A percentile compares a stretch with the other conserved stretches of the same genome.
phyloP scores from a whole-genome alignment of 257 asterid genomes.

The Catharanthus roseus region DNA sequence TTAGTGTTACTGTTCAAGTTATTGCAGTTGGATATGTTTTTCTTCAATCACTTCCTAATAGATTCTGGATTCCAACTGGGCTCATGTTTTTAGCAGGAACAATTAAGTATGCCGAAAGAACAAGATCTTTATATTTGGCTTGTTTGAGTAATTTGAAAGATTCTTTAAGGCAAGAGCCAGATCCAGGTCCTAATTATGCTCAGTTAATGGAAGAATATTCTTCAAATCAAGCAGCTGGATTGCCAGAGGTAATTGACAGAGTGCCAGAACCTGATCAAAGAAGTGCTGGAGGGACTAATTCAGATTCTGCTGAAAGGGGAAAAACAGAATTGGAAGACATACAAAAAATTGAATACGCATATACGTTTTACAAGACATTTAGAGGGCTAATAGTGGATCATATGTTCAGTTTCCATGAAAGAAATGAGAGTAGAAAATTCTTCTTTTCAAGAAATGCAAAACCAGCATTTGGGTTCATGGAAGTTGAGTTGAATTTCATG shows the following conservation, averaged over 20 bases:
- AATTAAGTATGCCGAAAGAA: conserved; percentile 39
- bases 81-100: conserved; percentile 26
- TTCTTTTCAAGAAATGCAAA: not conserved
- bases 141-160: conserved; percentile 23
- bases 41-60: conserved; percentile 25
- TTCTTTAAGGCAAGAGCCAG: conserved; percentile 30
- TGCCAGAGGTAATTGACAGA: not conserved
- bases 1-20: conserved; percentile 27
- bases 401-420: conserved; percentile 21
- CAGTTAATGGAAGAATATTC: conserved; percentile 25
- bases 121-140: conserved; percentile 28
- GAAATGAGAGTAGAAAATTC: conserved; percentile 7
- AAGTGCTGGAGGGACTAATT: no score
- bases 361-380: conserved; percentile 2
- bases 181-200: conserved; percentile 32
- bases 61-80: conserved; percentile 28
- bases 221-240: not conserved
- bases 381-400: conserved; percentile 27
- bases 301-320: no score
- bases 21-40: conserved; percentile 29
- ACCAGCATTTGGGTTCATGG: conserved; percentile 26
- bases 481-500: conserved; percentile 29
- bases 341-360: conserved; percentile 3
- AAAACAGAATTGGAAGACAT: no score
- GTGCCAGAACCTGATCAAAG: not conserved